Evolutionary conservation across 768 basidiomycete genomes (phyloP), one percentile per base, ranked within the genome.

Genomic region (Floccularia luteovirens): DNA sequence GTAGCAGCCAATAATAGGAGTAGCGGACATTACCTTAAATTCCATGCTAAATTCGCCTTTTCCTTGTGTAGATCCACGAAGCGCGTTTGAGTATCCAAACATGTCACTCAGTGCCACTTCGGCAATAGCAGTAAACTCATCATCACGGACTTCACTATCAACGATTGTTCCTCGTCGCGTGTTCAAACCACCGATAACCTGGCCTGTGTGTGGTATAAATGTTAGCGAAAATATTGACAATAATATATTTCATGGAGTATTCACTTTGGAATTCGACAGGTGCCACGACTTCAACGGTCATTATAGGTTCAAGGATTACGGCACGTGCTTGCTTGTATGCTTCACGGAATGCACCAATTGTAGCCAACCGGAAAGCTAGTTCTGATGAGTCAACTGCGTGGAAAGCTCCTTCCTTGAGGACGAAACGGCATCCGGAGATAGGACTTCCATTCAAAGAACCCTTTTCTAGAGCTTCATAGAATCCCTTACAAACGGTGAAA

Each of bases 341-440:
- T 52, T 98, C 94, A 39, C 88, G 77, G 74, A 97, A 93, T 1
- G 92, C 93, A 39, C 90, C 86, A 28, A 94, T 82, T 4, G 89
- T 81, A 4, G 90, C 88, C 24, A 91, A 72, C 31, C 90, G 73
- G 77, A 98, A 99, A 28, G 96, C 93, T 50, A 97, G 63, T 59
- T 98, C 96, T 41, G 89, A 91, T 20, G 96, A 99, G 70, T 98
- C 96, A 50, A 94, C 91, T 7, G 80, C 74, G 61, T 99, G 96
- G 60, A 77, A 88, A 5, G 77, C 85, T 59, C 96, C 96, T 54
- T 99, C 96, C 58, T 85, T 80, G 34, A 98, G 64, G 7, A 97
- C 77, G 55, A 97, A 75, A 30, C 89, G 81, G 48, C 81, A 82
- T 12, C 93, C 91, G 20, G 79, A 77, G 53, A 97, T 82, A 0